Evolutionary conservation across 1,139 yeast genomes (phyloP).

Genomic region (Fermentozyma sake): DNA sequence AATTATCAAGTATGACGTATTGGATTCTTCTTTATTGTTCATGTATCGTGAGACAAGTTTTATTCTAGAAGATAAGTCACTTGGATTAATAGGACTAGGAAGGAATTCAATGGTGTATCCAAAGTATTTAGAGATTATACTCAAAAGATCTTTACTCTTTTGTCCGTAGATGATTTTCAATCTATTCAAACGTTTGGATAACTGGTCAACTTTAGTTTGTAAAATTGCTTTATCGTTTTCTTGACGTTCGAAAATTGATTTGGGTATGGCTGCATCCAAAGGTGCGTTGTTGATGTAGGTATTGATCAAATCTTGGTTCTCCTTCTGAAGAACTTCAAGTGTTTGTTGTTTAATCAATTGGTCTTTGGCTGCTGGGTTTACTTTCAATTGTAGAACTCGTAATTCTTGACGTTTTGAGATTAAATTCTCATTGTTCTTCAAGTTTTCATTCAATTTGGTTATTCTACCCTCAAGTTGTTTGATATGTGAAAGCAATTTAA

Average conservation of each 20-base stretch:
- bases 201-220: slow-evolving; percentile 46
- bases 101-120: slow-evolving; percentile 75
- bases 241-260: slow-evolving; percentile 60
- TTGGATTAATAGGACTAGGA: slow-evolving; percentile 54
- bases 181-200: slow-evolving; percentile 55
- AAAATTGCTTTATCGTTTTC: slow-evolving; percentile 49
- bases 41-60: slow-evolving; percentile 57
- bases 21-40: slow-evolving; percentile 10
- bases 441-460: slow-evolving; percentile 22
- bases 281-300: slow-evolving; percentile 15
- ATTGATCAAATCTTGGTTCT: slow-evolving; percentile 53
- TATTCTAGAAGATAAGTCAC: slow-evolving; percentile 45
- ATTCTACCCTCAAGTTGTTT: slow-evolving; percentile 31
- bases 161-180: slow-evolving; percentile 61
- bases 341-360: slow-evolving; percentile 58
- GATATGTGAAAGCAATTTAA: slow-evolving; percentile 34
- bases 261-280: slow-evolving; percentile 40
- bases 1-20: slow-evolving; percentile 32
- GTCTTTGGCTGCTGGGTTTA: slow-evolving; percentile 64
- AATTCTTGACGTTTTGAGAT: slow-evolving; percentile 31
- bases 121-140: slow-evolving; percentile 61
- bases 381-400: slow-evolving; percentile 58
- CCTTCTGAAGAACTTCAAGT: slow-evolving; percentile 50
- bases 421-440: slow-evolving; percentile 23
- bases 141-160: slow-evolving; percentile 70